A percentile compares a stretch with the other conserved stretches of the same genome.
Conservation (phyloP, 352 stramenopile genomes). For the Globisporangium takayamanum region DNA sequence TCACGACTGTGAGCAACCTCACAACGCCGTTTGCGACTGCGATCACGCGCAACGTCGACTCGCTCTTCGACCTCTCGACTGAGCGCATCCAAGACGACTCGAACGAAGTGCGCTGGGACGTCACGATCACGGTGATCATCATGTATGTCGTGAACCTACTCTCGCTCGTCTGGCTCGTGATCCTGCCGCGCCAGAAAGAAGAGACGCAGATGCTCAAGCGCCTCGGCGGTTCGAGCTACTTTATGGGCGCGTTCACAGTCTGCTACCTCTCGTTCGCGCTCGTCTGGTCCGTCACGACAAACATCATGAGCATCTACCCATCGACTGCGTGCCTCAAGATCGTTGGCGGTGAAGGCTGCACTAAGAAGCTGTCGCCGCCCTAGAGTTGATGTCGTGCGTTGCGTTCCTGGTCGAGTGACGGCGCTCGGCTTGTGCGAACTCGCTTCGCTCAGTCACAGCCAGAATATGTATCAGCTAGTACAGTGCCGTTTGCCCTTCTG, state of each 20-base stretch:
- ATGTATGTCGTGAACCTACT: slow-evolving; percentile 48
- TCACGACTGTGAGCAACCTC: slow-evolving; percentile 61
- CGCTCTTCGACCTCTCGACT: slow-evolving; percentile 31
- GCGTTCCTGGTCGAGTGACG: no score
- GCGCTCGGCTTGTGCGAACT: no score
- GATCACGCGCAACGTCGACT: slow-evolving; percentile 35
- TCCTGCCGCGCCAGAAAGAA: slow-evolving; percentile 62
- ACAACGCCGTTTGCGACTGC: slow-evolving; percentile 32
- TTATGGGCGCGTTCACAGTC: slow-evolving; percentile 42
- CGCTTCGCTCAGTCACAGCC: no score
- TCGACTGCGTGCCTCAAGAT: slow-evolving; percentile 46
- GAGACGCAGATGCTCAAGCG: slow-evolving; percentile 61
- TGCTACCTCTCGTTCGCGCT: slow-evolving; percentile 41
- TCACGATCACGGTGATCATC: slow-evolving; percentile 48
- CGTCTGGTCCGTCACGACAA: slow-evolving; percentile 43
- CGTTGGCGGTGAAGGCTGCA: slow-evolving; percentile 41
- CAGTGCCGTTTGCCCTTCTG: no score
- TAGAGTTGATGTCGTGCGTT: no score
- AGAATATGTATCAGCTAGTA: no score
- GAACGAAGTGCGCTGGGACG: slow-evolving; percentile 28
- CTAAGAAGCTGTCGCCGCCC: neutral
- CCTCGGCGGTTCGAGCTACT: slow-evolving; percentile 38
- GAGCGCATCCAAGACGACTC: slow-evolving; percentile 52
- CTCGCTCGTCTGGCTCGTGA: slow-evolving; percentile 38
- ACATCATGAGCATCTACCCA: slow-evolving; percentile 56